A percentile compares a stretch with the other conserved stretches of the same genome.
Evolutionary conservation across 768 basidiomycete species (phyloP).

Genomic region (Psilocybe sp.): DNA sequence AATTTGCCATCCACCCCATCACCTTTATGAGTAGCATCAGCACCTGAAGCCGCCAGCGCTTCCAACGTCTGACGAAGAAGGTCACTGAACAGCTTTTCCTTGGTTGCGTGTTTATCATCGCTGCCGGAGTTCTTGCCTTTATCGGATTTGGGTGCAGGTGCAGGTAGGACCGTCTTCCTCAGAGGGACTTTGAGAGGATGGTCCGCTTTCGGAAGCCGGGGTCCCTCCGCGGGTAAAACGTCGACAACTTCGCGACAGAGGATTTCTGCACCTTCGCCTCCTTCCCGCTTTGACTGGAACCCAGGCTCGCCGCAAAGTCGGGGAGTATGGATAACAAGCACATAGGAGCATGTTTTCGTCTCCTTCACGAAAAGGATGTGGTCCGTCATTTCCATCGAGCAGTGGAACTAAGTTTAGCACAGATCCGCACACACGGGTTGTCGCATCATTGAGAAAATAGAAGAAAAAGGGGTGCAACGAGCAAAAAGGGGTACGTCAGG

Average conservation of each 20-base stretch:
- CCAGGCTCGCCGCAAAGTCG: conserved; percentile 91
- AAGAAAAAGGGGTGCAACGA: conserved; percentile 13
- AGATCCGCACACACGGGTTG: conserved; percentile 14
- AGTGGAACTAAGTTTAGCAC: conserved; percentile 71
- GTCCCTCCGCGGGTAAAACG: conserved; percentile 21
- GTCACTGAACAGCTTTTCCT: conserved; percentile 30
- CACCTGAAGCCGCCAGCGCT: conserved; percentile 27
- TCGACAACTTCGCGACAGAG: conserved; percentile 78
- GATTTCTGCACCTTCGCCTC: conserved; percentile 64
- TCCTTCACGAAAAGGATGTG: conserved; percentile 90
- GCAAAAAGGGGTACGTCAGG: conserved; percentile 14
- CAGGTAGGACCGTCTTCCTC: conserved; percentile 47
- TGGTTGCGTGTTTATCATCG: conserved; percentile 11
- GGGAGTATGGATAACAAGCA: conserved; percentile 92
- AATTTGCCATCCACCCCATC: conserved; percentile 28
- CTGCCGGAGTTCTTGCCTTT: conserved; percentile 7
- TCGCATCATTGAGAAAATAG: conserved; percentile 1
- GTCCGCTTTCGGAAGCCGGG: conserved; percentile 48
- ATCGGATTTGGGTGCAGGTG: conserved; percentile 24
- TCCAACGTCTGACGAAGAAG: conserved; percentile 37
- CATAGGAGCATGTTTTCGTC: conserved; percentile 90
- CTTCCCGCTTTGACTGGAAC: conserved; percentile 75
- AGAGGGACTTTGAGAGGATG: conserved; percentile 52
- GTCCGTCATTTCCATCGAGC: conserved; percentile 92
- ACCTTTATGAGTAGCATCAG: conserved; percentile 12